Evolutionary conservation across 495 filamentous ascomycete genomes (phyloP), one percentile per base, ranked within the genome.

Genomic region (Collariella sp.): DNA sequence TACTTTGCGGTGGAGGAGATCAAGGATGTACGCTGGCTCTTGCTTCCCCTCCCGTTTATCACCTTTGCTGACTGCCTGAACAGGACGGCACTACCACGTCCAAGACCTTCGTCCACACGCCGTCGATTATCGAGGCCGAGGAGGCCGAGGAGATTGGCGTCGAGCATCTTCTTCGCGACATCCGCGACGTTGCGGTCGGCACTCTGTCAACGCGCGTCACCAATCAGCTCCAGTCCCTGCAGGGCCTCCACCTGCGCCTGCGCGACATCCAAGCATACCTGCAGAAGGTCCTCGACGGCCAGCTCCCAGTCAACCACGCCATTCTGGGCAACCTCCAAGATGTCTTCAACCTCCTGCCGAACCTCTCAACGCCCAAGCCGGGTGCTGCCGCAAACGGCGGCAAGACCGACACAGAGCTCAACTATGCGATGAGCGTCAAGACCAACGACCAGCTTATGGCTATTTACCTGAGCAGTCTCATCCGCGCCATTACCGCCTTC

Each of bases 1-100:
- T 98, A 98, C 74, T 98, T 98, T 78, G 93, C 94, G 15, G 89
- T 97, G 34, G 93, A 98, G 69, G 93, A 97, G 79, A 97, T 98
- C 76, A 96, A 96, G 77, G 93, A 98, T 79, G 93, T 98, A 79
- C 62, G 87, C 77, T 22, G 20, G 18, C 16, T 15, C 10, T n/a
- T 18, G 9, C 44, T 7, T 20, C 39, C 22, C 15, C 11, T 15
- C 9, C 38, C n/a, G 15, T 13, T 2, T 12, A 5, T 11, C 12
- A 35, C 22, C 6, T 15, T n/a, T 5, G 39, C 54, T 57, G 24
- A 45, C 57, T 5, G 7, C 12, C 42, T 39, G 29, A 11, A n/a
- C 65, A 98, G 93, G 93, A 98, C 72, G 93, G 93, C 64, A 96
- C 93, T 54, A 96, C 91, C 40, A 96, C 94, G 59, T 83, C 89